phyloP scores from a whole-genome alignment of 2,329 filamentous ascomycete species.

The Pseudopithomyces maydicus region DNA sequence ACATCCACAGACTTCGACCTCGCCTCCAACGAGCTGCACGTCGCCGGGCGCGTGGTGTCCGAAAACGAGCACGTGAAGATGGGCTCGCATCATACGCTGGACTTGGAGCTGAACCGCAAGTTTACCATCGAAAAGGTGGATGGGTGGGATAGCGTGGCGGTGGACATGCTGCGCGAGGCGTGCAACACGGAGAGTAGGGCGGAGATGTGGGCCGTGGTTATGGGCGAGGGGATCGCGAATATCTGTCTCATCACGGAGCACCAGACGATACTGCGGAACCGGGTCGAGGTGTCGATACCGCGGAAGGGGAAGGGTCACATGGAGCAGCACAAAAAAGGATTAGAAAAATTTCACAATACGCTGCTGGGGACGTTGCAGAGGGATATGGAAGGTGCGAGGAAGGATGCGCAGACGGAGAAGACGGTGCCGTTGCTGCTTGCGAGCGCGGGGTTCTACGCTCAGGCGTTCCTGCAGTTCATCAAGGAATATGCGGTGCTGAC shows the following conservation, averaged over 20 bases:
- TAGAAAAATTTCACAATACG: conserved; percentile 78
- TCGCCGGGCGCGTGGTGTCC: conserved; percentile 67
- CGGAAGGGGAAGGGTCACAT: conserved; percentile 67
- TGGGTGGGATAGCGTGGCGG: conserved; percentile 89
- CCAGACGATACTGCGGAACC: conserved; percentile 75
- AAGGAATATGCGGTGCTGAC: conserved; percentile 65
- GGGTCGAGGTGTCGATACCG: conserved; percentile 69
- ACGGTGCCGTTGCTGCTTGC: conserved; percentile 75
- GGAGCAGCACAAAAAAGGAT: conserved; percentile 70
- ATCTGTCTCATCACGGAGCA: conserved; percentile 82
- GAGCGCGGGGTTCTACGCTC: conserved; percentile 85
- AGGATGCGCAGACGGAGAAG: conserved; percentile 21
- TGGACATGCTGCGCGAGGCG: conserved; percentile 77
- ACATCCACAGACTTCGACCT: conserved; percentile 72
- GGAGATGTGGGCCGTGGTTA: conserved; percentile 85
- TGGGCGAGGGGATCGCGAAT: conserved; percentile 87
- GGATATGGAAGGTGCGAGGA: conserved; percentile 70
- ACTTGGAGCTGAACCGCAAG: conserved; percentile 84
- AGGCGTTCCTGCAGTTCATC: conserved; percentile 78
- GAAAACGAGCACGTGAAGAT: conserved; percentile 72
- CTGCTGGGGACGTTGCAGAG: conserved; percentile 76
- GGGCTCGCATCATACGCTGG: conserved; percentile 72
- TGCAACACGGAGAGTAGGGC: conserved; percentile 79
- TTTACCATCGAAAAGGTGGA: conserved; percentile 83
- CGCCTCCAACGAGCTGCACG: conserved; percentile 69